phyloP scores from a whole-genome alignment of 2,329 filamentous ascomycete genomes.

The Cephalotrichum gorgonifer region DNA sequence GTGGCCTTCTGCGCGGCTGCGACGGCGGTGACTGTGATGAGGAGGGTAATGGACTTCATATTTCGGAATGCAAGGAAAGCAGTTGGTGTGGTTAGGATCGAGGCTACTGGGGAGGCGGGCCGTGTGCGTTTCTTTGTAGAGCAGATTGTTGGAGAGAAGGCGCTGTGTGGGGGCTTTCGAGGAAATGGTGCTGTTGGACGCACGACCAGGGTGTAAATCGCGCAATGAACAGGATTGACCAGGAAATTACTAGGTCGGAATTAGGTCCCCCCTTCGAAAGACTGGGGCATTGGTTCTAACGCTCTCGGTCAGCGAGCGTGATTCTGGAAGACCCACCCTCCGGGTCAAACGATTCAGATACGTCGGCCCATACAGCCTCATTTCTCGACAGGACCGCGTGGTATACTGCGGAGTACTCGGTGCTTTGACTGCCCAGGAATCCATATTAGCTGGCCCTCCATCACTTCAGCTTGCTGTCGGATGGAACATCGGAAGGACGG shows the following conservation, averaged over 20 bases:
- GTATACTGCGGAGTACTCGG: no score
- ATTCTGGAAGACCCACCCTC: not conserved
- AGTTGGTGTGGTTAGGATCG: not conserved
- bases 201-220: no score
- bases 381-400: no score
- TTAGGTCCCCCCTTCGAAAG: no score
- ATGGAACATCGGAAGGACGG: no score
- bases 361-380: not conserved
- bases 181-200: not conserved
- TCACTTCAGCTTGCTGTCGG: no score
- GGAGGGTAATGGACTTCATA: conserved; percentile 25
- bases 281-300: not conserved
- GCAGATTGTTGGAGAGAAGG: no score
- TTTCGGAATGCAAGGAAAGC: conserved; percentile 11
- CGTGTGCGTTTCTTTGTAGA: no score
- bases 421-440: no score
- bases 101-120: not conserved
- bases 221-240: not conserved
- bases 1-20: conserved; percentile 18
- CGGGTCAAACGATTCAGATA: not conserved
- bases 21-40: conserved; percentile 21
- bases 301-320: not conserved
- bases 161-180: not conserved
- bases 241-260: not conserved
- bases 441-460: no score